Conservation (phyloP, 495 filamentous ascomycete genomes). For the Neurospora sp. region DNA sequence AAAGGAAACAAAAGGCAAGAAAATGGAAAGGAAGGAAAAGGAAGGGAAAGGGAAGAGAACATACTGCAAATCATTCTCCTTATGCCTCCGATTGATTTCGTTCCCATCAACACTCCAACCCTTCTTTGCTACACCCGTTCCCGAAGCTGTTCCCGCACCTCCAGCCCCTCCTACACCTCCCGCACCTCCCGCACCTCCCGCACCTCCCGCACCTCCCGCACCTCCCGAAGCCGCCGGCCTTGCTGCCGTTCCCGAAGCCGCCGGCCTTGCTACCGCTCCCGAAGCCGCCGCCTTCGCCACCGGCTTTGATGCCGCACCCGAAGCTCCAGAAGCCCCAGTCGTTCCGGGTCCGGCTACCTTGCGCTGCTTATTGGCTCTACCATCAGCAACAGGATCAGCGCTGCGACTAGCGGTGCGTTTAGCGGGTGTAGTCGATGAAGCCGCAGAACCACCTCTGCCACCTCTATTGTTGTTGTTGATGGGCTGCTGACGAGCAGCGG, state of each 20-base stretch:
- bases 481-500: neutral
- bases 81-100: neutral
- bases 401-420: neutral
- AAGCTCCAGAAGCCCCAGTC: neutral
- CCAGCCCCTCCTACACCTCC: no score
- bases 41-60: neutral
- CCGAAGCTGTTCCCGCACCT: no score
- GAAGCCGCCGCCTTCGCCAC: neutral
- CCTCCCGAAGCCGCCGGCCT: no score
- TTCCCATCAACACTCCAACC: neutral
- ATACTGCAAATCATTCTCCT: neutral
- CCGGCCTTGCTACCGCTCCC: neutral
- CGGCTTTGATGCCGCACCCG: no score
- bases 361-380: neutral
- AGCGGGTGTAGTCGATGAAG: neutral
- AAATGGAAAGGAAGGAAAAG: neutral
- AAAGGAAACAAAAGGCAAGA: no score
- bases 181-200: no score
- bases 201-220: no score
- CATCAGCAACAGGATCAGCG: neutral
- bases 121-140: neutral
- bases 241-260: no score
- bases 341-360: neutral
- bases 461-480: neutral
- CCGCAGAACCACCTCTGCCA: neutral